Conservation (phyloP, 768 basidiomycete species). For the Cubamyces lactineus region DNA sequence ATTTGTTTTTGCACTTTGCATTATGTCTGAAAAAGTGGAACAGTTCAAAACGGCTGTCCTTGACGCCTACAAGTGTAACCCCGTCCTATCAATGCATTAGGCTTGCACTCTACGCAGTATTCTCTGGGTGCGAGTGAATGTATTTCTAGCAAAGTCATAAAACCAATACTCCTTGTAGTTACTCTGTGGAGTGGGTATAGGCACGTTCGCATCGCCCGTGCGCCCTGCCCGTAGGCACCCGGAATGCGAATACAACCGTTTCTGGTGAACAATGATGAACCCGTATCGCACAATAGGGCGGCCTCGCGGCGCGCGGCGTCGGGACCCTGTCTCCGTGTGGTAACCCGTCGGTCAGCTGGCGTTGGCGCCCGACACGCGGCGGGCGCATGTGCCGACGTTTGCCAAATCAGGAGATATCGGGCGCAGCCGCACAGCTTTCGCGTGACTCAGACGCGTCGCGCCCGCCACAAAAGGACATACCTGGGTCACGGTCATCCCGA, state of each 20-base stretch:
- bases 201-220: background rate
- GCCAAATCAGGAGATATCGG: background rate
- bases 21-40: too few species aligned
- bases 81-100: too few species aligned
- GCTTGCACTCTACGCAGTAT: too few species aligned
- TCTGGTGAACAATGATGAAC: constrained; percentile 7
- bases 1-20: constrained; percentile 24
- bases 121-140: too few species aligned
- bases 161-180: too few species aligned
- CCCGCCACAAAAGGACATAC: constrained; percentile 18
- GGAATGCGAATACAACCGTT: constrained; percentile 1
- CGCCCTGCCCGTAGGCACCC: background rate
- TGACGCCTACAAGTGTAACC: too few species aligned
- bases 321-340: background rate
- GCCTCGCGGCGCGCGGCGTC: constrained; percentile 7
- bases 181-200: background rate
- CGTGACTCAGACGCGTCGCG: constrained; percentile 19
- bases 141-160: too few species aligned
- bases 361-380: constrained; percentile 12
- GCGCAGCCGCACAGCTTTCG: constrained; percentile 1
- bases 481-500: background rate
- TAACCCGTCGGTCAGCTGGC: constrained; percentile 9
- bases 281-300: constrained; percentile 10
- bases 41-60: too few species aligned
- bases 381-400: constrained; percentile 16